phyloP scores from a whole-genome alignment of 2,329 filamentous ascomycete species.

The Aspergillus bombycis region DNA sequence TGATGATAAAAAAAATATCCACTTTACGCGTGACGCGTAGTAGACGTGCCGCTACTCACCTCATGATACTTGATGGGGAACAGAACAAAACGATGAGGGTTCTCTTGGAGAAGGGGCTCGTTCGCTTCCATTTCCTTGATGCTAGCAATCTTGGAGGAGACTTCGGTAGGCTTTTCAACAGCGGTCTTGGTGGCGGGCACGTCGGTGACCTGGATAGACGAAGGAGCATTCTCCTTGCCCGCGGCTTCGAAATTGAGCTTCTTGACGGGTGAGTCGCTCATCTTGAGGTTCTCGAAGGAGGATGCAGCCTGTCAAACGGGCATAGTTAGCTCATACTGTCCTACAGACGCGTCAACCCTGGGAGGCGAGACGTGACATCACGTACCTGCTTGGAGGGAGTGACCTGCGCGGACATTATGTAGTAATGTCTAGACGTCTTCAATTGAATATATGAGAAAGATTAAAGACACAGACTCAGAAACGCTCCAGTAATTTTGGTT shows the following conservation, averaged over 20 bases:
- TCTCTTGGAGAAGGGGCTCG: slow-evolving; percentile 93
- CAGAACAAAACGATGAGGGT: slow-evolving; percentile 92
- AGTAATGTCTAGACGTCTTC: slow-evolving; percentile 31
- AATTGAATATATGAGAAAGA: slow-evolving; percentile 22
- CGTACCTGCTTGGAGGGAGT: slow-evolving; percentile 74
- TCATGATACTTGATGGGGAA: slow-evolving; percentile 99
- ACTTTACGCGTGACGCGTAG: slow-evolving; percentile 71
- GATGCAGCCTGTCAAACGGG: slow-evolving; percentile 70
- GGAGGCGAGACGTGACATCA: slow-evolving; percentile 42
- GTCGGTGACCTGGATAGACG: slow-evolving; percentile 55
- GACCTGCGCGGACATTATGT: slow-evolving; percentile 73
- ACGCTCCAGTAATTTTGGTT: slow-evolving; percentile 15
- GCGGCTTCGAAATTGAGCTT: slow-evolving; percentile 76
- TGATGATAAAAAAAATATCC: slow-evolving; percentile 34
- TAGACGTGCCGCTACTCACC: slow-evolving; percentile 65
- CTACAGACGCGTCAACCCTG: slow-evolving; percentile 35
- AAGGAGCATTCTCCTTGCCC: slow-evolving; percentile 79
- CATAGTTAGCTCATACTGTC: slow-evolving; percentile 43
- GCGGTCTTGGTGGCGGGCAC: slow-evolving; percentile 60
- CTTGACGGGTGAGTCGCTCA: slow-evolving; percentile 85
- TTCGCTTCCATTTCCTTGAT: slow-evolving; percentile 73
- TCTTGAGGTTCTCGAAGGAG: slow-evolving; percentile 84
- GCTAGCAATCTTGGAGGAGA: slow-evolving; percentile 49
- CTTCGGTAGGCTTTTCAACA: slow-evolving; percentile 46
- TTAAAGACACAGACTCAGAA: slow-evolving; percentile 27